Base-by-base conservation (phyloP, 2,329 filamentous ascomycete genomes). In the Exophiala spinifera region DNA sequence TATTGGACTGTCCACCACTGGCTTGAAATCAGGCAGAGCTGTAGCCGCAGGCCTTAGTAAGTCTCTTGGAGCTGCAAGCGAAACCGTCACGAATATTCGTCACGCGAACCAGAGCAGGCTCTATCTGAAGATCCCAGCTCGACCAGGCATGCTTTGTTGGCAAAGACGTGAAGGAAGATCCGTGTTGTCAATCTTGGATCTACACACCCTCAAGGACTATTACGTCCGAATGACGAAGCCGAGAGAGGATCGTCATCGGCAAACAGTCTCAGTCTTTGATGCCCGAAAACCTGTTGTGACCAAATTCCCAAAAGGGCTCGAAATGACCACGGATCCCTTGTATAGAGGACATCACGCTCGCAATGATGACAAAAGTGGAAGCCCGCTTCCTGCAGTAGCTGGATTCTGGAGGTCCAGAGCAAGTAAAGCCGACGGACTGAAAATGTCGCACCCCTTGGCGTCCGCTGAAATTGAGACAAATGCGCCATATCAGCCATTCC, bases 381-480 rank as follows among this genome's bases (percentile, higher is more conserved):
- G n/a, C n/a, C n/a, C n/a, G n/a, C n/a, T 20, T 13, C 23, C 23
- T n/a, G 11, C 47, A 19, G 20, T 56, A 7, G 20, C 59, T 20
- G 73, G 71, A 11, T 72, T 69, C 53, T 76, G 79, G 69, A 70
- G 70, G 21, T 61, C 76, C 20, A 67, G 75, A 77, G 59, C 77
- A 74, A 63, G 70, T 69, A 51, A 71, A 48, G 55, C 52, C 19
- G 49, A 70, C 61, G 64, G 71, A 39, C 65, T 67, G 50, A 69
- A 65, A 63, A 63, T 76, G 73, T 64, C 73, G 69, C 65, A 80
- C 76, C 68, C 87, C 76, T 70, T 88, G 73, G 68, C 87, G 74
- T 68, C 91, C 82, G 90, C 89, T 4, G 91, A 96, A 74, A 95
- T 96, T 61, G 94, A 99, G 67, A 96, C 92, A 1, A 96, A 92